Base-by-base conservation (phyloP, 108 stramenopile genomes). In the Skeletonema menzelii region DNA sequence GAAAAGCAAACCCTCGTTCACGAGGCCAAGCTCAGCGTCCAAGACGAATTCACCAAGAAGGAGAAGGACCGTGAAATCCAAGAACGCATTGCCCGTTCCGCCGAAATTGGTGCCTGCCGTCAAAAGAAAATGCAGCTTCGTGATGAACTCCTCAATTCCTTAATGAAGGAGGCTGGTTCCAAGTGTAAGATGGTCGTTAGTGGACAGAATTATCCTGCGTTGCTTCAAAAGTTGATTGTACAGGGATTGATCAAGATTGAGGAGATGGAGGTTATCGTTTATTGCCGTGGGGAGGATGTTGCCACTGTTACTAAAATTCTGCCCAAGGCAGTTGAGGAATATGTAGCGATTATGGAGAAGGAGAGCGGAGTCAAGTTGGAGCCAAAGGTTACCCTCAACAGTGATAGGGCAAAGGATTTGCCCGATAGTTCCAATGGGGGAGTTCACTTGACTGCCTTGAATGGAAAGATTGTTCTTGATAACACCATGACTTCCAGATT, bases 201-300 rank as follows among this genome's bases (percentile, higher is more conserved):
- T 56, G 90, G 93, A 57, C 67, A 81, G 28, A 93, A 98, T 82
- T 99, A 99, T 82, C 89, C 97, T 46, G 85, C 85, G 56, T 85
- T 99, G 59, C 83, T 99, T 44, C 92, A 97, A 79, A 93, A 97
- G 70, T 82, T 99, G 46, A 97, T 99, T 73, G 97, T 98, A 37
- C 99, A 99, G 80, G 94, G 97, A 55, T 84, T 99, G 70, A 98
- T 99, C 86, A 99, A 99, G 86, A 98, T 99, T 73, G 97, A 99
- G 81, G 99, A 99, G 84, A 86, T 87, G 73, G 91, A 94, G 32
- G 92, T 98, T 26, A 83, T 68, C 17, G 77, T 99, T 27, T 92
- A 84, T 65, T 96, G 95, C 75, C 95, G 99, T 71, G 74, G 56
- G 40, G 93, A 91, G 64, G 99, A 99, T 84, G 84, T 95, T 12